Evolutionary conservation across 1,284 basidiomycete genomes (phyloP).

Genomic region (Marasmius sp.): DNA sequence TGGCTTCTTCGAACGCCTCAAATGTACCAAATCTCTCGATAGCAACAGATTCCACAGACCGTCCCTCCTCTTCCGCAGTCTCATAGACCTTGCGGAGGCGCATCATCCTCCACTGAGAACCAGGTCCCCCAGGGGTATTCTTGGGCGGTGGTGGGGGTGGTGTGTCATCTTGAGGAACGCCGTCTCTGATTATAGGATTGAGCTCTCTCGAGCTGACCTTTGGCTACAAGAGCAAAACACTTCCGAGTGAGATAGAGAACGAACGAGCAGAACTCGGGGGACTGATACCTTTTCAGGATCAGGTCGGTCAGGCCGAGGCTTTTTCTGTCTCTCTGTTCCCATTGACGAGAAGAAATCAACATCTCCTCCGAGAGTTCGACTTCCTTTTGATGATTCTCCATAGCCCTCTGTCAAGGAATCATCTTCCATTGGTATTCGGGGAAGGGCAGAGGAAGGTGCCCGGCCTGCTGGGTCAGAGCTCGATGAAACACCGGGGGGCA

Average conservation of each 20-base stretch:
- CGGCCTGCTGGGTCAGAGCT: constrained; percentile 15
- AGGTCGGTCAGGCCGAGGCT: constrained; percentile 60
- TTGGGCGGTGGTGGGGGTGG: constrained; percentile 51
- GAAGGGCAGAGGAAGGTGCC: constrained; percentile 20
- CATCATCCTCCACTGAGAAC: constrained; percentile 98
- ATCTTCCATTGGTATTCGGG: constrained; percentile 34
- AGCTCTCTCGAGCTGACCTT: constrained; percentile 75
- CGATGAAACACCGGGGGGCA: constrained; percentile 33
- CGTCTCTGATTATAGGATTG: constrained; percentile 73
- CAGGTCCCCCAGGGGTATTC: constrained; percentile 81
- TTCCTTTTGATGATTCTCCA: constrained; percentile 53
- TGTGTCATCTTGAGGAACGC: constrained; percentile 56
- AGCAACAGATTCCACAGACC: constrained; percentile 79
- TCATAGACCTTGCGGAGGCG: constrained; percentile 90
- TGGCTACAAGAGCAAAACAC: constrained; percentile 38
- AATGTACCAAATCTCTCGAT: constrained; percentile 86
- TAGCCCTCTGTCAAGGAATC: constrained; percentile 70
- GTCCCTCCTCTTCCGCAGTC: constrained; percentile 82
- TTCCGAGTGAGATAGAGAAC: neutral
- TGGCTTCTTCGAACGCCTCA: constrained; percentile 86
- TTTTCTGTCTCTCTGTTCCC: constrained; percentile 75
- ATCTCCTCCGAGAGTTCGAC: constrained; percentile 49
- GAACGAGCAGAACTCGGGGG: too few relatives aligned
- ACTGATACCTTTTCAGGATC: constrained; percentile 67
- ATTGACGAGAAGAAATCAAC: constrained; percentile 87